phyloP scores from a whole-genome alignment of 164 flowering plant species.

The Magnolia changhungtana region DNA sequence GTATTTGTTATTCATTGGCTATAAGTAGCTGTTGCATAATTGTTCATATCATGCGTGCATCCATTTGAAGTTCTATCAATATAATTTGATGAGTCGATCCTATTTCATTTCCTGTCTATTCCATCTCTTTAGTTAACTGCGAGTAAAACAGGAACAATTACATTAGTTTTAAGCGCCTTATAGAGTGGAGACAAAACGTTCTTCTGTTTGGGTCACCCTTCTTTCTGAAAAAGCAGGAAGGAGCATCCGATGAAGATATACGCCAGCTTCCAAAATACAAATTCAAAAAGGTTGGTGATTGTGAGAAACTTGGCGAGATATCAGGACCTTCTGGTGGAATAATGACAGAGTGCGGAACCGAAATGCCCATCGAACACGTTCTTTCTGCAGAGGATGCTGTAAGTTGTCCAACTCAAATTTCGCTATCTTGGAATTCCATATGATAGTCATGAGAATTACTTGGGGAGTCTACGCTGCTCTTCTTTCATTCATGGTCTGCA shows the following conservation, averaged over 20 bases:
- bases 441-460: background rate
- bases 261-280: slow-evolving; percentile 53
- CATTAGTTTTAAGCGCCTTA: background rate
- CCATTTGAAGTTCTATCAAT: background rate
- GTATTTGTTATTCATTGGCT: background rate
- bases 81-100: background rate
- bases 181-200: background rate
- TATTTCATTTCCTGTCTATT: background rate
- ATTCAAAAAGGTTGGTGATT: slow-evolving; percentile 37
- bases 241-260: slow-evolving; percentile 72
- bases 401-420: slow-evolving; percentile 19
- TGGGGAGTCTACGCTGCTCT: background rate
- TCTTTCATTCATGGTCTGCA: background rate
- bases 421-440: background rate
- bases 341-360: slow-evolving; percentile 56
- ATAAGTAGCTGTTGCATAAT: too few relatives aligned
- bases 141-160: too few relatives aligned
- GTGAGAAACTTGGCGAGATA: slow-evolving; percentile 46
- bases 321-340: slow-evolving; percentile 52
- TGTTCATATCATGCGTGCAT: background rate
- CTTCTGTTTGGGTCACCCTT: background rate
- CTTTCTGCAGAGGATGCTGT: slow-evolving; percentile 66
- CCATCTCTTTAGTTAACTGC: background rate
- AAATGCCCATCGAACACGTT: slow-evolving; percentile 40
- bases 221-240: slow-evolving; percentile 46